A percentile compares a stretch with the other conserved stretches of the same genome.
Evolutionary conservation across 495 filamentous ascomycete genomes (phyloP).

Genomic region (Xylaria telfairii): DNA sequence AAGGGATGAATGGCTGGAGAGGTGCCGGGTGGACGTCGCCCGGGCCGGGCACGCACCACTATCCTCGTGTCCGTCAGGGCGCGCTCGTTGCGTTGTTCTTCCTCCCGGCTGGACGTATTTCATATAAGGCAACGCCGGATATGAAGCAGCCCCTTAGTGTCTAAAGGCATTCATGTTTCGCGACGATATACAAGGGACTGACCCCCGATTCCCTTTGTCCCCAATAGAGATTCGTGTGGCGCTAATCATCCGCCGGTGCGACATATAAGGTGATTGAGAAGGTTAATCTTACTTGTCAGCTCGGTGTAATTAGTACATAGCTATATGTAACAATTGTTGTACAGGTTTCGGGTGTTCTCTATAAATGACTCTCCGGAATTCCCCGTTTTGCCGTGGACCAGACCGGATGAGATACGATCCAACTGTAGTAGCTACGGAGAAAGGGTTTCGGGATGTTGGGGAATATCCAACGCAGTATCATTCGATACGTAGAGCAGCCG

Average conservation of each 20-base stretch:
- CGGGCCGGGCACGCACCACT: constrained; percentile 53
- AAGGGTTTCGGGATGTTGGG: not conserved
- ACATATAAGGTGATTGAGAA: not conserved
- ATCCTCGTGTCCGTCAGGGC: constrained; percentile 49
- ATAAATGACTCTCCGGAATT: not conserved
- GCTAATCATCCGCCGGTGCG: not conserved
- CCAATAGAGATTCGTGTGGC: not conserved
- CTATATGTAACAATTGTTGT: constrained; percentile 10
- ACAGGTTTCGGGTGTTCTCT: constrained; percentile 4
- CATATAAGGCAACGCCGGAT: constrained; percentile 44
- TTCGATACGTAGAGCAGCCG: not conserved
- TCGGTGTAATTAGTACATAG: constrained; percentile 10
- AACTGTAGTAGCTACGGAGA: not conserved
- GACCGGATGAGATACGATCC: not conserved
- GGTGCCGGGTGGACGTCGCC: constrained; percentile 53
- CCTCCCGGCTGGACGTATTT: constrained; percentile 49
- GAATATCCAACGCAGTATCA: not conserved
- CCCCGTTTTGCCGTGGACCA: not conserved
- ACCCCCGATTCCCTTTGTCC: not conserved
- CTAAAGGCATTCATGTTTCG: constrained; percentile 2
- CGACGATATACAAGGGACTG: not conserved
- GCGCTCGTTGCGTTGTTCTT: constrained; percentile 52
- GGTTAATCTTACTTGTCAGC: not conserved
- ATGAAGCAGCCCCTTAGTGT: constrained; percentile 44
- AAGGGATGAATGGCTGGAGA: constrained; percentile 53